Evolutionary conservation across 2,329 filamentous ascomycete species (phyloP), one percentile per base, ranked within the genome.

Genomic region (Aspergillus sergii): DNA sequence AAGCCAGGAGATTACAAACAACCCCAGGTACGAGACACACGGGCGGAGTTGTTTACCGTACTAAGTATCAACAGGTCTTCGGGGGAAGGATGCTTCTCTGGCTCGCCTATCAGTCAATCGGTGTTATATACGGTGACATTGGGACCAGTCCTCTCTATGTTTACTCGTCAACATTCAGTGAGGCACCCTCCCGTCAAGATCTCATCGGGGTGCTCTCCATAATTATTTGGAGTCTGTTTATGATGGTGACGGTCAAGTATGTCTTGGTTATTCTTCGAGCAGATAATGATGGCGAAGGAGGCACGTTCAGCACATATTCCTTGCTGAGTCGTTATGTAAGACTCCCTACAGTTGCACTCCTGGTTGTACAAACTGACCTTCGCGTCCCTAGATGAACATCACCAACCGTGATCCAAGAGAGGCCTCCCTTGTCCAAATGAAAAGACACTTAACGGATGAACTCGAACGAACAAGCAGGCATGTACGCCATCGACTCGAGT

Each of bases 61-160:
- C 58, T 64, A 14, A 66, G n/a, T 12, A 14, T 4, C 7, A 14
- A 10, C 36, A 66, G 64, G 57, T 59, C 9, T 66, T 66, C 57
- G 59, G 45, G 28, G 64, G 64, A 6, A 60, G 59, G 14, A 66
- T 64, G 64, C 64, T 66, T 16, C 36, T 60, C 19, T 75, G 80
- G 76, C 79, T 85, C 16, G 81, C 84, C 9, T 87, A 86, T 69
- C 84, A 86, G 67, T 84, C 82, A 1, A 81, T 82, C 36, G 85
- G 85, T 39, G 84, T 86, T 62, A 86, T 87, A 58, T 87, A 87
- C 64, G 85, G 85, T n/a, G 85, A 87, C 63, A 86, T 87, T 64
- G 85, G 84, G 23, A 87, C 85, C 7, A 83, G 80, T 50, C 85
- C 85, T 3, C 80, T 87, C 4, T 87, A 87, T 69, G 85, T 87